phyloP scores from a whole-genome alignment of 2,329 filamentous ascomycete species.

The Venturia carpophila region DNA sequence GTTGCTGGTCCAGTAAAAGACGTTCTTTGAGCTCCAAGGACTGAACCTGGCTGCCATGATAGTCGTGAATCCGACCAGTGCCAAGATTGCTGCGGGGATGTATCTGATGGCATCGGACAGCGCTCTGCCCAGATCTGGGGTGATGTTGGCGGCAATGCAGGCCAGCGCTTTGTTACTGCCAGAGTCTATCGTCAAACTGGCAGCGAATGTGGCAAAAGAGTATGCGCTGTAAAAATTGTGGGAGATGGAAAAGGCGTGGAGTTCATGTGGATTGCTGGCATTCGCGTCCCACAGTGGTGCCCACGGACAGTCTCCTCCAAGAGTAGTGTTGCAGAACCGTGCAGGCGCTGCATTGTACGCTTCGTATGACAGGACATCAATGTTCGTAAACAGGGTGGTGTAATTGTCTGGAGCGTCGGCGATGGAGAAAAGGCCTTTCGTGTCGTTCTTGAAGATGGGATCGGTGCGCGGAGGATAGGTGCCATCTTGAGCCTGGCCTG shows the following conservation, averaged over 20 bases:
- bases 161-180: conserved; percentile 34
- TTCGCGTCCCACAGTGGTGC: conserved; percentile 61
- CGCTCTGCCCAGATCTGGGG: conserved; percentile 67
- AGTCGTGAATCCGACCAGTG: conserved; percentile 75
- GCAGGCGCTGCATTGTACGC: conserved; percentile 48
- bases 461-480: conserved; percentile 53
- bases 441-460: conserved; percentile 45
- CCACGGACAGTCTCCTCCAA: conserved; percentile 61
- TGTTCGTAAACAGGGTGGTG: conserved; percentile 64
- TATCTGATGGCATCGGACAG: conserved; percentile 65
- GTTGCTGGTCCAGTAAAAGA: conserved; percentile 96
- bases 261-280: conserved; percentile 41
- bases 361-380: conserved; percentile 70
- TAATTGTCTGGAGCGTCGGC: conserved; percentile 52
- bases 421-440: conserved; percentile 66
- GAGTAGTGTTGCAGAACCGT: conserved; percentile 59
- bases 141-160: conserved; percentile 75
- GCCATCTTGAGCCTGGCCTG: conserved; percentile 53
- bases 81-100: conserved; percentile 68
- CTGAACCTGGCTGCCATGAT: conserved; percentile 79
- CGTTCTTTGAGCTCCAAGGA: conserved; percentile 84
- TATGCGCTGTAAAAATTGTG: conserved; percentile 76
- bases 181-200: conserved; percentile 61
- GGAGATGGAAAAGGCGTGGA: conserved; percentile 66
- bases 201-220: conserved; percentile 72